Evolutionary conservation across 257 asterid genomes (phyloP), one percentile per base, ranked within the genome.

Genomic region (Fraxinus quadrangulata): DNA sequence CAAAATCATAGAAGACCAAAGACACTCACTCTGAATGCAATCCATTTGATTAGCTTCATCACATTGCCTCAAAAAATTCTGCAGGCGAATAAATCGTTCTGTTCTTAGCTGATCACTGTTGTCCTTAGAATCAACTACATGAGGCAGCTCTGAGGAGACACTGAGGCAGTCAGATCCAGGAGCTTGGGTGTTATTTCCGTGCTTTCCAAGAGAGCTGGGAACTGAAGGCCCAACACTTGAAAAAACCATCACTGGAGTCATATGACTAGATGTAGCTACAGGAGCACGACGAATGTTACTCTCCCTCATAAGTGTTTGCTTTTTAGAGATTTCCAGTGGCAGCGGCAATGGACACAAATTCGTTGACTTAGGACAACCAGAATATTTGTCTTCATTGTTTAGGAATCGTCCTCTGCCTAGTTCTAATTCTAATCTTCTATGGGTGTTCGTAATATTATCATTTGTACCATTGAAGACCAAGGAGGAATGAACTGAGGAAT

Each of bases 341-440:
- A 4, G 84, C 75, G 56, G 56, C n/a, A 16, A 21, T 75, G 72
- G 91, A 31, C 81, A 81, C 28, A 67, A 36, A 17, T 81, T 87
- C 89, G 76, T 86, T n/a, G 84, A 36, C 82, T 84, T 93, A 34
- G 89, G 80, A 79, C 70, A 75, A 13, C 84, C 88, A n/a, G 88
- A 73, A 74, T 71, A 75, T 73, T 84, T 91, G 63, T 87, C 97
- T 8, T 86, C 85, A 47, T 72, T 80, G 79, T 81, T 89, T 72
- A 84, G 94, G 59, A 83, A 82, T 81, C 89, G 89, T 78, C 97
- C 97, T 67, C 79, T 84, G 24, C 96, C 99, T 42, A 95, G 92
- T 80, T 95, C 99, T 77, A 91, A 84, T n/a, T 93, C 98, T 80
- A 95, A 83, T 75, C 99, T 90, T 89, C 97, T 83, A 19, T 96